Conservation (phyloP, 768 basidiomycete genomes). For the Tephrocybe rancida region DNA sequence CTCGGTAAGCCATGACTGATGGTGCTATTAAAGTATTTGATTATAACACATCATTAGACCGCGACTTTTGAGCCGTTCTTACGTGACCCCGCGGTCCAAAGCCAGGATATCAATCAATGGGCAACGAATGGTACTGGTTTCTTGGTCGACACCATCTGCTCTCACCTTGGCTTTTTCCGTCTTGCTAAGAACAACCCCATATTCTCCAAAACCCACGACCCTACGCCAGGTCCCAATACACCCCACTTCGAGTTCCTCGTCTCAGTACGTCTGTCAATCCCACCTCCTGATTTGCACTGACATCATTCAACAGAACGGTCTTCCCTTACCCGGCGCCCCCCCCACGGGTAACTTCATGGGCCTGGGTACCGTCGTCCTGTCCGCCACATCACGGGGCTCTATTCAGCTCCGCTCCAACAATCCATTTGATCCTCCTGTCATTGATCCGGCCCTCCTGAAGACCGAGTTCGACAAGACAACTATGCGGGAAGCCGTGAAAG, state of each 20-base stretch:
- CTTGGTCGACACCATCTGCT: slow-evolving; percentile 17
- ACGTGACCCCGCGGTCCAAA: slow-evolving; percentile 12
- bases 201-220: slow-evolving; percentile 23
- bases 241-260: slow-evolving; percentile 29
- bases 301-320: slow-evolving; percentile 7
- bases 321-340: slow-evolving; percentile 25
- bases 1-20: slow-evolving; percentile 1
- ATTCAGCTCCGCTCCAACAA: slow-evolving; percentile 37
- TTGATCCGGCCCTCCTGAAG: slow-evolving; percentile 47
- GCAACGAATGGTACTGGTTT: slow-evolving; percentile 18
- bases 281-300: neutral
- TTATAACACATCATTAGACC: neutral
- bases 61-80: slow-evolving; percentile 19
- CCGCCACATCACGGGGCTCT: slow-evolving; percentile 26
- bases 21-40: neutral
- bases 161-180: slow-evolving; percentile 25
- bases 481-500: slow-evolving; percentile 23
- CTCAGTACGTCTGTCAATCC: slow-evolving; percentile 13
- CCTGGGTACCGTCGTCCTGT: slow-evolving; percentile 14
- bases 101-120: slow-evolving; percentile 18
- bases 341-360: slow-evolving; percentile 18
- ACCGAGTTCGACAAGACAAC: slow-evolving; percentile 22
- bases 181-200: slow-evolving; percentile 20
- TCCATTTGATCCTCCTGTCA: slow-evolving; percentile 41
- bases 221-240: slow-evolving; percentile 26